phyloP scores from a whole-genome alignment of 345 rosid genomes.

The Gossypium australe region DNA sequence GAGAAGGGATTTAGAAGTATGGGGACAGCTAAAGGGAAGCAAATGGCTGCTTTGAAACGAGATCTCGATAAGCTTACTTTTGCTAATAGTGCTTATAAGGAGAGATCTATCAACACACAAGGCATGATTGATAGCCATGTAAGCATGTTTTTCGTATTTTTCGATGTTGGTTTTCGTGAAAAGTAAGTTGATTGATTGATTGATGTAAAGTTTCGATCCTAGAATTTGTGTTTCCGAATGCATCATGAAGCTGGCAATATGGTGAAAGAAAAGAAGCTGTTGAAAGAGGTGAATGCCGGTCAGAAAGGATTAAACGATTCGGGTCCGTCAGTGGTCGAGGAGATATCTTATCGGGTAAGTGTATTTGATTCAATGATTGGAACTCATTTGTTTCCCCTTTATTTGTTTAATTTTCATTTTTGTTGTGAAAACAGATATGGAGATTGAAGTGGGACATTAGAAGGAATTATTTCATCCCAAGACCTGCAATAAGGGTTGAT shows the following conservation, averaged over 20 bases:
- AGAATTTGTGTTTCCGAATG: neutral
- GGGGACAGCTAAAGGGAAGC: neutral
- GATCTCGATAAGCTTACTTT: slow-evolving; percentile 1
- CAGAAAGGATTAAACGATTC: neutral
- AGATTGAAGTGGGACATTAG: neutral
- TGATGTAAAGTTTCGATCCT: neutral
- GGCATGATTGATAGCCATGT: slow-evolving; percentile 8
- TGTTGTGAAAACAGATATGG: neutral
- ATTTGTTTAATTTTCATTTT: neutral
- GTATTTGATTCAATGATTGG: neutral
- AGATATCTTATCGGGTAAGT: neutral
- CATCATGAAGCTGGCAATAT: neutral
- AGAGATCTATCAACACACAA: neutral
- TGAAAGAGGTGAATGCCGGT: neutral
- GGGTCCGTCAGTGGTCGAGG: neutral
- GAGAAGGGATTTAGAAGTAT: neutral
- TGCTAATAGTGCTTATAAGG: slow-evolving; percentile 6
- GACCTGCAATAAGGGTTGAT: neutral
- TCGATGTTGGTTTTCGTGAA: neutral
- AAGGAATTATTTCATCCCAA: slow-evolving; percentile 1
- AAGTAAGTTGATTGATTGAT: neutral
- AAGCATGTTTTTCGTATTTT: neutral
- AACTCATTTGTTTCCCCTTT: too few relatives aligned
- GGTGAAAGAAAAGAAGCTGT: neutral
- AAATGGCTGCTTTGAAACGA: neutral